Percentiles rank a stretch among this genome's conserved stretches.
These are phyloP conservation scores for Puccinia coronata DNA, from an alignment of 1,284 basidiomycete genomes.

Conservation along the genomic window DNA sequence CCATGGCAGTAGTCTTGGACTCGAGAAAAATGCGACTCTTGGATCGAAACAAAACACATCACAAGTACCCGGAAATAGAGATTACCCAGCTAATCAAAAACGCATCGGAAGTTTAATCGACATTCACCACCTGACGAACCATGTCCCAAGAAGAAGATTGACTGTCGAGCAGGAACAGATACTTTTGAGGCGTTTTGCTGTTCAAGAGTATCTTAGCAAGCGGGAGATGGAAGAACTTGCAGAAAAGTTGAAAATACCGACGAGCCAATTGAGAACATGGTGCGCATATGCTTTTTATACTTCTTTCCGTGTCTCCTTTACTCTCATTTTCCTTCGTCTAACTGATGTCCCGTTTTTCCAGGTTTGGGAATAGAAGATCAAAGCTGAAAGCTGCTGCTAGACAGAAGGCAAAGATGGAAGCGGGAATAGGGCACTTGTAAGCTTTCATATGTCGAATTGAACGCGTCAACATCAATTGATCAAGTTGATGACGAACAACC, in stretches of 20 bases:
- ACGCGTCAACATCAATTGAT: background rate
- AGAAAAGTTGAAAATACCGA: conserved; percentile 34
- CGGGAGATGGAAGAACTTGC: conserved; percentile 41
- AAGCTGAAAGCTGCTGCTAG: conserved; percentile 39
- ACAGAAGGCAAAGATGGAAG: conserved; percentile 38
- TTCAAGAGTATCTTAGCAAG: conserved; percentile 42
- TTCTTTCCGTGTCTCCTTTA: background rate
- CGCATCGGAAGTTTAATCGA: conserved; percentile 10
- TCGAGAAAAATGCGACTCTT: background rate
- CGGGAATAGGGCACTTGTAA: conserved; percentile 43
- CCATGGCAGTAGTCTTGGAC: background rate
- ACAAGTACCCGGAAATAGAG: background rate
- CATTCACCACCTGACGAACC: conserved; percentile 32
- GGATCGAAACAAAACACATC: background rate
- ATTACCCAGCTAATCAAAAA: conserved; percentile 3
- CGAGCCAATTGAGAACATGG: conserved; percentile 42
- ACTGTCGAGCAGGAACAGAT: conserved; percentile 43
- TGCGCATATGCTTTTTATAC: background rate
- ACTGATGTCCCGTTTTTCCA: background rate
- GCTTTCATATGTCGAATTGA: background rate
- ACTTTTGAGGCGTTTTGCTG: conserved; percentile 27
- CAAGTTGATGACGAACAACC: background rate
- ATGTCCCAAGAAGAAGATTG: conserved; percentile 36
- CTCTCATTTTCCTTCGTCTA: background rate
- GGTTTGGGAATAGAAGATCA: conserved; percentile 43